Evolutionary conservation across 2,329 filamentous ascomycete species (phyloP).

Genomic region (Epichloe coenophiala): DNA sequence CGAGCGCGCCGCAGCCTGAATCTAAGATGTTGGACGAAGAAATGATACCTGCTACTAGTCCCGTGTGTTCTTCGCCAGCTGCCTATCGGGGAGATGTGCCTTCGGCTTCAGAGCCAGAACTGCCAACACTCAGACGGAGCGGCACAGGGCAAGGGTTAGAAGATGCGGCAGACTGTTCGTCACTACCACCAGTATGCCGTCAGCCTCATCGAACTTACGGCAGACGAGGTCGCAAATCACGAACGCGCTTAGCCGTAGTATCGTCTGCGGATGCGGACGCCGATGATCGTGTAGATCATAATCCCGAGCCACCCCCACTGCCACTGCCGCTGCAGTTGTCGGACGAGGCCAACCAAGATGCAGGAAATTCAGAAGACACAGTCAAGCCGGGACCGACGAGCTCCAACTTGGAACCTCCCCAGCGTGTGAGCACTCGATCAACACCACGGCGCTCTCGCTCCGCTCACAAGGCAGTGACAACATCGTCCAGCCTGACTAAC

Average conservation of each 20-base stretch:
- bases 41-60: conserved; percentile 27
- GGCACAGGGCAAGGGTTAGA: conserved; percentile 8
- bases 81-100: conserved; percentile 9
- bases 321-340: neutral
- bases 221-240: neutral
- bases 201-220: conserved; percentile 3
- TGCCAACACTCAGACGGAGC: conserved; percentile 18
- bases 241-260: neutral
- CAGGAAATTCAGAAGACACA: neutral
- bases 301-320: neutral
- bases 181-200: conserved; percentile 12
- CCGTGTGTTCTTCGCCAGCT: conserved; percentile 17
- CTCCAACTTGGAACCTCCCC: neutral
- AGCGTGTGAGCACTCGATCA: neutral
- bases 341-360: neutral
- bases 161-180: conserved; percentile 15
- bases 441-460: conserved; percentile 10
- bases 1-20: neutral
- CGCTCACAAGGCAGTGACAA: conserved; percentile 4
- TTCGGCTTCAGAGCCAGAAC: conserved; percentile 19
- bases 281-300: neutral
- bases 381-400: neutral
- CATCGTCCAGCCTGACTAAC: conserved; percentile 27
- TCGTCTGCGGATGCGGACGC: conserved; percentile 2
- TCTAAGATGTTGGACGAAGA: conserved; percentile 16